These are phyloP conservation scores for Fusarium longipes DNA, from an alignment of 2,329 filamentous ascomycete genomes.

Conservation along the genomic window DNA sequence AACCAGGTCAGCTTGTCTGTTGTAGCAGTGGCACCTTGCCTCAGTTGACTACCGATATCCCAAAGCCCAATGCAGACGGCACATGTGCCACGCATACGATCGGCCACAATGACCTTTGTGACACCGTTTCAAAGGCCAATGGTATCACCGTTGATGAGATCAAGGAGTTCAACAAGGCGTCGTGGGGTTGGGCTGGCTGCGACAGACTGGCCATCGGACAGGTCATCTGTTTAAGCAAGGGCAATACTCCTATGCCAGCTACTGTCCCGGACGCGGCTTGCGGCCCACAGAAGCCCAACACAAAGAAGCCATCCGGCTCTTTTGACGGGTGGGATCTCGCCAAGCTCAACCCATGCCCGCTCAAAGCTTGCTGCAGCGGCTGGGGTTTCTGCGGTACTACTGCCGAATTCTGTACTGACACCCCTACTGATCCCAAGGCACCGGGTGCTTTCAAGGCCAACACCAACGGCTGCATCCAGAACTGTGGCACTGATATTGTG, in stretches of 20 bases:
- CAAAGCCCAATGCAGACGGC: slow-evolving; percentile 41
- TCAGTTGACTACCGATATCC: too few species aligned
- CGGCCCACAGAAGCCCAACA: slow-evolving; percentile 45
- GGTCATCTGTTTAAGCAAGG: slow-evolving; percentile 46
- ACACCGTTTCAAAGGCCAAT: too few species aligned
- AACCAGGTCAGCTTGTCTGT: slow-evolving; percentile 53
- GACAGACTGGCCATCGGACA: slow-evolving; percentile 30
- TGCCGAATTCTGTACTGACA: not conserved
- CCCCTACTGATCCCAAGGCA: not conserved
- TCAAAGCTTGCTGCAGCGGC: slow-evolving; percentile 44
- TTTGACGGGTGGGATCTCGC: slow-evolving; percentile 6
- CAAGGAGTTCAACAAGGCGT: slow-evolving; percentile 42
- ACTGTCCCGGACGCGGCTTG: slow-evolving; percentile 43
- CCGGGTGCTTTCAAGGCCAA: not conserved
- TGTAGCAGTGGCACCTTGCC: slow-evolving; percentile 47
- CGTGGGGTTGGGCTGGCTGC: slow-evolving; percentile 49
- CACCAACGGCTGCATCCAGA: slow-evolving; percentile 47
- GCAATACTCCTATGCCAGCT: slow-evolving; percentile 47
- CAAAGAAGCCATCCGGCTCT: slow-evolving; percentile 12
- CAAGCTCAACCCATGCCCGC: slow-evolving; percentile 47
- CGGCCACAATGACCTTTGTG: slow-evolving; percentile 47
- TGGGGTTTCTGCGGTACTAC: slow-evolving; percentile 50
- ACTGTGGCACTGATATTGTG: slow-evolving; percentile 45
- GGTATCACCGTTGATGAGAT: too few species aligned
- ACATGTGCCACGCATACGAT: slow-evolving; percentile 54